Conservation (phyloP, 805 yeast genomes). For the Hanseniaspora nectarophila region DNA sequence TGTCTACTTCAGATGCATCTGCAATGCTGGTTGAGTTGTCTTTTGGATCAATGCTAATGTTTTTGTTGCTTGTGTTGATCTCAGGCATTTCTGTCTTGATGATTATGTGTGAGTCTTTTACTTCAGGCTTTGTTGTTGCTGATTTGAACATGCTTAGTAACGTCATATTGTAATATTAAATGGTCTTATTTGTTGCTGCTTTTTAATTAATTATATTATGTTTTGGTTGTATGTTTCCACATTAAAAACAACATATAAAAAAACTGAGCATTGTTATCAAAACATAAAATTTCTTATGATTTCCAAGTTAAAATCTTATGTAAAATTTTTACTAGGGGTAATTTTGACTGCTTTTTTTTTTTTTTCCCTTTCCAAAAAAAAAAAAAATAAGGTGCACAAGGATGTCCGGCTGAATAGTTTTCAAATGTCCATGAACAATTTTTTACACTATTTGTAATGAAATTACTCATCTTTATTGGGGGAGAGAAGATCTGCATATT, state of each 20-base stretch:
- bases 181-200: neutral
- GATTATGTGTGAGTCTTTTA: neutral
- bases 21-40: neutral
- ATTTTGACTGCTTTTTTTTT: neutral
- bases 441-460: too few relatives aligned
- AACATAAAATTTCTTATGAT: too few relatives aligned
- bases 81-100: neutral
- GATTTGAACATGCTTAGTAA: neutral
- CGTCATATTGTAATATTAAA: conserved; percentile 5
- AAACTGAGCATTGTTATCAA: too few relatives aligned
- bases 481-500: too few relatives aligned
- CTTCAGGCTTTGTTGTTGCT: neutral
- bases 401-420: neutral
- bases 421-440: neutral
- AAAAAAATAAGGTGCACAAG: neutral
- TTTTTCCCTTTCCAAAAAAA: too few relatives aligned
- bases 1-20: neutral
- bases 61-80: neutral
- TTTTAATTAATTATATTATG: too few relatives aligned
- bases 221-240: too few relatives aligned
- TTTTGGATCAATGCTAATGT: too few relatives aligned
- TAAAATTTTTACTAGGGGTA: too few relatives aligned
- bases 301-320: too few relatives aligned
- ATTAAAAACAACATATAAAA: too few relatives aligned
- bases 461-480: too few relatives aligned